A percentile compares a stretch with the other conserved stretches of the same genome.
These are phyloP conservation scores for Smallanthus sonchifolius DNA, from an alignment of 129 eudicot species.

Conservation along the genomic window DNA sequence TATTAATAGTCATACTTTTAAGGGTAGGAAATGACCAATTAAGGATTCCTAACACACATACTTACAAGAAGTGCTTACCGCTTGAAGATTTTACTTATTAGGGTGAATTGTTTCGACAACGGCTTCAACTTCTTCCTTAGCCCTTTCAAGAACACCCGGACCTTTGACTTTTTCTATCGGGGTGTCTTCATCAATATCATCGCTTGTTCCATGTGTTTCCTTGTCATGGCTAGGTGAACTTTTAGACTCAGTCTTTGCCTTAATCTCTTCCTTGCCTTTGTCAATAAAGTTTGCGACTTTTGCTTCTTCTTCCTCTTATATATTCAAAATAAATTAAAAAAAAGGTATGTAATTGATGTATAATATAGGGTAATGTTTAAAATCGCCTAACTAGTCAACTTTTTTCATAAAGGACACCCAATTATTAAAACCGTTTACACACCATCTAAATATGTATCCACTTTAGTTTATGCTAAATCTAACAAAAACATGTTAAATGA, in stretches of 20 bases:
- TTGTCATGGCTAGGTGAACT: conserved; percentile 52
- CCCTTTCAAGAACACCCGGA: conserved; percentile 18
- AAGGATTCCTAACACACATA: background rate
- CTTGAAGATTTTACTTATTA: background rate
- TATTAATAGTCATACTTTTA: background rate
- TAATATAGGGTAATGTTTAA: background rate
- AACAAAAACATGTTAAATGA: background rate
- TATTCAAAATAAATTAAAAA: background rate
- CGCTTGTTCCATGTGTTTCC: conserved; percentile 86
- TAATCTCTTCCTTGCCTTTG: conserved; percentile 43
- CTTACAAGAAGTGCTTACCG: background rate
- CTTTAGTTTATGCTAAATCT: background rate
- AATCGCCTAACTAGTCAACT: background rate
- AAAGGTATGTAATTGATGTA: background rate
- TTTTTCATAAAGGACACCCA: background rate
- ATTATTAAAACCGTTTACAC: no score
- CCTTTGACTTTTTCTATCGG: conserved; percentile 68
- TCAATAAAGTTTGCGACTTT: conserved; percentile 45
- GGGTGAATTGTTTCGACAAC: background rate
- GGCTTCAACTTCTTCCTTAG: background rate
- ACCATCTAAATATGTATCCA: background rate
- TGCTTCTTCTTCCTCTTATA: conserved; percentile 30
- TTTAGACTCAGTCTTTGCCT: conserved; percentile 2
- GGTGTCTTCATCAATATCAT: conserved; percentile 63
- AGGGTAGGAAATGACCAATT: background rate